Conservation (phyloP, 2,329 filamentous ascomycete species). For the Onygenales sp. region DNA sequence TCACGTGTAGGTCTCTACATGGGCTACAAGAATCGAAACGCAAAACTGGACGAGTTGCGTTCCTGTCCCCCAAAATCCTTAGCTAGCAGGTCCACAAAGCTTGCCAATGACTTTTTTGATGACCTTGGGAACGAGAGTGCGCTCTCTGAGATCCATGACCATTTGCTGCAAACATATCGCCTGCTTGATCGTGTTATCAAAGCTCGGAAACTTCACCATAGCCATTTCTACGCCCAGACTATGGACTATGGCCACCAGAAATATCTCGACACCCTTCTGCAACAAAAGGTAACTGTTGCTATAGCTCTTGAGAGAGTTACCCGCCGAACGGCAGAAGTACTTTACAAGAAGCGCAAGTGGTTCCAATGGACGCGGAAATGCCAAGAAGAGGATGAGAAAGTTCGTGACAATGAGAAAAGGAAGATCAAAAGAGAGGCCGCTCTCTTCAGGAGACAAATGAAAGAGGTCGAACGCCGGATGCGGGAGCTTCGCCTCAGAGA, state of each 20-base stretch:
- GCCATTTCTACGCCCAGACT: constrained; percentile 33
- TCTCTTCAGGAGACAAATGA: constrained; percentile 40
- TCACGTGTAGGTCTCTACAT: constrained; percentile 28
- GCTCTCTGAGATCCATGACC: constrained; percentile 20
- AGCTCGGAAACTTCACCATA: constrained; percentile 34
- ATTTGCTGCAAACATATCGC: constrained; percentile 30
- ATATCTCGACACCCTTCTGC: constrained; percentile 29
- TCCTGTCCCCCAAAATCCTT: constrained; percentile 21
- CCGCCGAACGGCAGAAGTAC: constrained; percentile 32
- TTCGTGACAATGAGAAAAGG: constrained; percentile 39
- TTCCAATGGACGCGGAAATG: constrained; percentile 38
- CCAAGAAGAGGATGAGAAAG: constrained; percentile 37
- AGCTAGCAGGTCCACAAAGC: constrained; percentile 21
- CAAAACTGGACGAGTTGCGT: constrained; percentile 33
- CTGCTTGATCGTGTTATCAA: constrained; percentile 33
- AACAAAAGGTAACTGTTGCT: constrained; percentile 27
- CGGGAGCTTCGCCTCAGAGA: constrained; percentile 32
- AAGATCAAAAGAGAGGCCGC: constrained; percentile 41
- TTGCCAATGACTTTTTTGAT: constrained; percentile 32
- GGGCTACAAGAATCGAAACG: constrained; percentile 41
- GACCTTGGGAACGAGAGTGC: constrained; percentile 26
- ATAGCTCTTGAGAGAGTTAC: constrained; percentile 36
- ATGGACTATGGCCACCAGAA: constrained; percentile 37
- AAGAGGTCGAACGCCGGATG: constrained; percentile 31
- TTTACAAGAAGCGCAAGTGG: constrained; percentile 40